These are phyloP conservation scores for Triticum timopheevii DNA, from an alignment of 176 grass and related monocot genomes.

Conservation along the genomic window DNA sequence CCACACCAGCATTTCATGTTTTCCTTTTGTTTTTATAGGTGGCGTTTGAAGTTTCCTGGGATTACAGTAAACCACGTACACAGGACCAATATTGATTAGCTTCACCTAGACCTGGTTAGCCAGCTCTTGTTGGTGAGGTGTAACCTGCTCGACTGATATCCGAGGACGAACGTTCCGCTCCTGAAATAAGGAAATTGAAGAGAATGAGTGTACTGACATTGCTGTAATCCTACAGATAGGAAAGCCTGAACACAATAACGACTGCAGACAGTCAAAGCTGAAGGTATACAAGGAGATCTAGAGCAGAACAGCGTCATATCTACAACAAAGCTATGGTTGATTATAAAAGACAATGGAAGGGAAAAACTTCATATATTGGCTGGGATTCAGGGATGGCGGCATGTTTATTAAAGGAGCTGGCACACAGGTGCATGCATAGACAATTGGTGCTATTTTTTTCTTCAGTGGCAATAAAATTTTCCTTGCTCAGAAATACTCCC, in stretches of 20 bases:
- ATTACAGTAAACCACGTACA: slow-evolving; percentile 4
- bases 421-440: not conserved
- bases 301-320: slow-evolving; percentile 3
- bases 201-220: slow-evolving; percentile 13
- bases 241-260: not conserved
- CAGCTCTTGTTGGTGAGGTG: not conserved
- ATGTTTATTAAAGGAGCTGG: not conserved
- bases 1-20: not conserved
- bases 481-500: not conserved
- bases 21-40: not conserved
- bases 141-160: slow-evolving; percentile 30
- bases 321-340: slow-evolving; percentile 11
- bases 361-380: not conserved
- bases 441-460: not conserved
- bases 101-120: slow-evolving; percentile 25
- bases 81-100: not conserved
- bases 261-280: not conserved
- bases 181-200: slow-evolving; percentile 31
- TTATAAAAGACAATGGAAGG: not conserved
- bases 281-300: slow-evolving; percentile 2
- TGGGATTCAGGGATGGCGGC: not conserved
- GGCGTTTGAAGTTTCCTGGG: not conserved
- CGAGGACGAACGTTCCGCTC: slow-evolving; percentile 31
- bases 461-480: not conserved
- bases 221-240: not conserved